Evolutionary conservation across 2,329 filamentous ascomycete species (phyloP).

Genomic region (Verticillium dahliae): DNA sequence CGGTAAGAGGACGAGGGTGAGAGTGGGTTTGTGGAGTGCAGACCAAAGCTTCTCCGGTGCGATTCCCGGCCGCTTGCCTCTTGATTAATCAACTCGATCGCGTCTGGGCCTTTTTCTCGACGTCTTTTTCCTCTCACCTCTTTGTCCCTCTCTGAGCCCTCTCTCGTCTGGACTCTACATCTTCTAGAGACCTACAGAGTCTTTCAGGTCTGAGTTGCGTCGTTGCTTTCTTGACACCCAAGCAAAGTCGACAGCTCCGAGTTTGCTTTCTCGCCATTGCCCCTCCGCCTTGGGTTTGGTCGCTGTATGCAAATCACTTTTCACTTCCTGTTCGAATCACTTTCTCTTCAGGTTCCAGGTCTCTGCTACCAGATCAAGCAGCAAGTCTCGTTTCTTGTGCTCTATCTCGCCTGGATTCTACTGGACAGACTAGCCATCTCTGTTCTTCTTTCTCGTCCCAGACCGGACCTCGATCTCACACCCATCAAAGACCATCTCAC

Average conservation of each 20-base stretch:
- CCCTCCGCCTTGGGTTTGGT: not conserved
- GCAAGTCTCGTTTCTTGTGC: not conserved
- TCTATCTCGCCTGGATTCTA: not conserved
- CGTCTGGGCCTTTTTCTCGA: not conserved
- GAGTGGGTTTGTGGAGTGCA: not conserved
- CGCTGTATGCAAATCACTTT: slow-evolving; percentile 1
- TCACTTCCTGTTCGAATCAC: slow-evolving; percentile 1
- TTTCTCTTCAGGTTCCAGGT: slow-evolving; percentile 1
- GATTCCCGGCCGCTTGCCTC: not conserved
- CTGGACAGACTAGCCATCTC: not conserved
- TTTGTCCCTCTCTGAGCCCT: not conserved
- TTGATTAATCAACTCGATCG: not conserved
- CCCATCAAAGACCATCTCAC: not conserved
- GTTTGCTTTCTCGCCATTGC: not conserved
- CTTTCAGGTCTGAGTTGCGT: not conserved
- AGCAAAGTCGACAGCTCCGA: not conserved
- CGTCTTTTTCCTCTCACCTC: not conserved
- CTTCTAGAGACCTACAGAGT: not conserved
- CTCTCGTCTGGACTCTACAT: not conserved
- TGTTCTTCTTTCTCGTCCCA: not conserved
- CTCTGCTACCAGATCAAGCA: not conserved
- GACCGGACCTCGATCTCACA: not conserved
- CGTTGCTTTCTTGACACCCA: not conserved
- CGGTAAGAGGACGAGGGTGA: not conserved
- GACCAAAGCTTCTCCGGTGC: not conserved